A percentile compares a stretch with the other conserved stretches of the same genome.
These are phyloP conservation scores for Fraxinus nigra DNA, from an alignment of 305 asterid genomes.

Conservation along the genomic window DNA sequence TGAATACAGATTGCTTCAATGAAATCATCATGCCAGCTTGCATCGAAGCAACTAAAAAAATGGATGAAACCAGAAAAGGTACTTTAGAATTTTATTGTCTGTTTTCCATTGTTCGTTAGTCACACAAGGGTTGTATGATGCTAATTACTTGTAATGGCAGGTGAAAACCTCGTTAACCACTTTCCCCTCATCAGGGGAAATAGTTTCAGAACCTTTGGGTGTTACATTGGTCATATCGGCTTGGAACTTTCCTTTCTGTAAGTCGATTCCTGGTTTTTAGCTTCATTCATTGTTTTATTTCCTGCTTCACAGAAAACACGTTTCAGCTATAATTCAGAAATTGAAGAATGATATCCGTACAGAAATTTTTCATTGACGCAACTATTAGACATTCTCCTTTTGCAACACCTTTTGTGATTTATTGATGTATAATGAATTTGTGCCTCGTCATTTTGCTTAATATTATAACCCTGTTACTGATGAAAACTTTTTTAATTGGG, in stretches of 20 bases:
- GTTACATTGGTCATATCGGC: slow-evolving; percentile 75
- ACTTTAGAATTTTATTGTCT: slow-evolving; percentile 2
- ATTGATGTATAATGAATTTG: background rate
- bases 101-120: background rate
- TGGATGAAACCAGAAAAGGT: slow-evolving; percentile 87
- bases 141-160: slow-evolving; percentile 39
- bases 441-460: background rate
- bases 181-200: slow-evolving; percentile 77
- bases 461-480: slow-evolving; percentile 1
- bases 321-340: background rate
- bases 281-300: background rate
- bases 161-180: slow-evolving; percentile 59
- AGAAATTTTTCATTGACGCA: background rate
- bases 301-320: background rate
- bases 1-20: slow-evolving; percentile 45
- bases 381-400: background rate
- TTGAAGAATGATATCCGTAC: background rate
- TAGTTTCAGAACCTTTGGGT: slow-evolving; percentile 84
- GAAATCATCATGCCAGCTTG: slow-evolving; percentile 47
- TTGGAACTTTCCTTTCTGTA: slow-evolving; percentile 94
- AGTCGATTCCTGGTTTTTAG: slow-evolving; percentile 25
- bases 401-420: background rate
- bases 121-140: background rate
- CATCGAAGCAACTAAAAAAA: slow-evolving; percentile 44
- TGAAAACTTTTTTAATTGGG: background rate